phyloP scores from a whole-genome alignment of 495 filamentous ascomycete genomes.

The Pseudoneurospora amorphoporcata region DNA sequence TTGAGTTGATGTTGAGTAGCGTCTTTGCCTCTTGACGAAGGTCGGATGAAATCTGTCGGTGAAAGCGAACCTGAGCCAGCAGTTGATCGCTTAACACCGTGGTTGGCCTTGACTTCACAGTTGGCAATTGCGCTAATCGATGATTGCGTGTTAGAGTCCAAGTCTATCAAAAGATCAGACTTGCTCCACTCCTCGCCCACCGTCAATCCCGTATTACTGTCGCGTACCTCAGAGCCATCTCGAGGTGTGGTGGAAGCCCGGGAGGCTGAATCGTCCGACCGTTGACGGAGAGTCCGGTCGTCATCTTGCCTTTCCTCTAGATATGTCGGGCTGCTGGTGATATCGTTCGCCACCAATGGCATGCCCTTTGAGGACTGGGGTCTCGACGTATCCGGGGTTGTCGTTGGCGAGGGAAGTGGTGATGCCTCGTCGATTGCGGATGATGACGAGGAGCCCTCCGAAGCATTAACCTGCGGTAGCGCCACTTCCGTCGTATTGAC shows the following conservation, averaged over 20 bases:
- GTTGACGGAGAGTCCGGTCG: constrained; percentile 14
- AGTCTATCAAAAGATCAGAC: constrained; percentile 23
- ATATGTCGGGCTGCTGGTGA: background rate
- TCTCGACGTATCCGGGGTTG: constrained; percentile 37
- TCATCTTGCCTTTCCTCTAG: constrained; percentile 8
- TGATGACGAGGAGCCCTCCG: constrained; percentile 35
- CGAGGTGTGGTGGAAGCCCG: constrained; percentile 20
- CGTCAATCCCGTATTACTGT: background rate
- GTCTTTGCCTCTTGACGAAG: background rate
- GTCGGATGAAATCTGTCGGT: background rate
- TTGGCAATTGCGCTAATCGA: background rate
- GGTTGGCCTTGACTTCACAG: background rate
- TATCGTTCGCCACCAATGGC: constrained; percentile 3
- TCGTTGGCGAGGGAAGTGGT: constrained; percentile 26
- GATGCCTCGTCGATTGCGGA: constrained; percentile 35
- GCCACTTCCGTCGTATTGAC: constrained; percentile 7
- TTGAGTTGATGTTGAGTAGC: background rate
- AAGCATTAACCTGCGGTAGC: constrained; percentile 7
- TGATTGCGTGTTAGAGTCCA: constrained; percentile 24
- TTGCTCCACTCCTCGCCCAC: constrained; percentile 28
- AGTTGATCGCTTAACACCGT: background rate
- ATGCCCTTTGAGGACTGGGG: constrained; percentile 32
- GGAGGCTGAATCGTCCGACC: constrained; percentile 6
- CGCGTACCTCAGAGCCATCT: background rate
- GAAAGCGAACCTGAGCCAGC: background rate